A percentile compares a stretch with the other conserved stretches of the same genome.
Conservation (phyloP, 2,329 filamentous ascomycete species). For the Sarocladium strictum region DNA sequence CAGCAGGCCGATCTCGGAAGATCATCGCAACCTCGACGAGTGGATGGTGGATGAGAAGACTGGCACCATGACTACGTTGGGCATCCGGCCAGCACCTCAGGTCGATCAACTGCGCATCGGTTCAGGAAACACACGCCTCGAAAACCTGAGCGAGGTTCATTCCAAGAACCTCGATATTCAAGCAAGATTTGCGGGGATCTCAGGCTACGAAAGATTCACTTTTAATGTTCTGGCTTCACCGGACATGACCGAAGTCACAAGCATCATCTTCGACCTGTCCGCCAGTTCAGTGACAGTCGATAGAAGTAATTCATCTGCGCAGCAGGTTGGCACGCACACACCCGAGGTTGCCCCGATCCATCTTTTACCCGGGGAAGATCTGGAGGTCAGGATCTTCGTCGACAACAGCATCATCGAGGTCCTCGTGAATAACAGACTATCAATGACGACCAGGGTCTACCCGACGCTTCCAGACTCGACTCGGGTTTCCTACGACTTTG, state of each 20-base stretch:
- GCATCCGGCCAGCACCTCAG: conserved; percentile 13
- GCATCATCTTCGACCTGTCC: not conserved
- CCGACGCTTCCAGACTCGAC: not conserved
- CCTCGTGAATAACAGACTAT: not conserved
- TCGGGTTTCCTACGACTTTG: not conserved
- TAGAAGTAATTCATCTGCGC: not conserved
- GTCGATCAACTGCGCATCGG: not conserved
- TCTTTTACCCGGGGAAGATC: not conserved
- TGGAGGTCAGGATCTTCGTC: conserved; percentile 3
- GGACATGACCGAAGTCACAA: not conserved
- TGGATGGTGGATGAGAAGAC: conserved; percentile 12
- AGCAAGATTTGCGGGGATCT: not conserved
- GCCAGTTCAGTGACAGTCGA: not conserved
- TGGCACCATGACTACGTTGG: conserved; percentile 13
- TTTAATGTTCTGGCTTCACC: conserved; percentile 1
- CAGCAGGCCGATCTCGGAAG: not conserved
- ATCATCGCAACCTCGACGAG: not conserved
- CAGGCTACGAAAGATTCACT: not conserved
- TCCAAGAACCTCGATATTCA: not conserved
- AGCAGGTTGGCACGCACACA: not conserved
- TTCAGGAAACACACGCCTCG: not conserved
- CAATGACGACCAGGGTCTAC: conserved; percentile 2
- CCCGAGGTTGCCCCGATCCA: not conserved
- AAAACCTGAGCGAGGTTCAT: not conserved
- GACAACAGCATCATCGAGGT: conserved; percentile 7